phyloP scores from a whole-genome alignment of 371 early-diverging fungal species.

The Dinochytrium kinnereticum region DNA sequence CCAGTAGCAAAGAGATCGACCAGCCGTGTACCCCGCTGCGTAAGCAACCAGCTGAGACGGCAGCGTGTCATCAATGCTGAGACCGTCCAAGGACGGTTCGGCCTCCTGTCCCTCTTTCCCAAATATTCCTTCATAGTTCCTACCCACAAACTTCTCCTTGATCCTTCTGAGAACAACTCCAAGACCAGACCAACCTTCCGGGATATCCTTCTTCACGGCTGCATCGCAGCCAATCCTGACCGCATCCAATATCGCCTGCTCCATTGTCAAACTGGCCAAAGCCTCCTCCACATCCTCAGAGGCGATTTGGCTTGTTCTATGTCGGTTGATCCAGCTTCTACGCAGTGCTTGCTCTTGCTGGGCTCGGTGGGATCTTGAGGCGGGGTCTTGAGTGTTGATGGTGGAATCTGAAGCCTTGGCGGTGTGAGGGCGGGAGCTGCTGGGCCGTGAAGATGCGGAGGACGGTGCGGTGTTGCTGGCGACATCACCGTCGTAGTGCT shows the following conservation, averaged over 20 bases:
- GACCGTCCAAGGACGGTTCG: not conserved
- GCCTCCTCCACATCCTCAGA: not conserved
- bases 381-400: not conserved
- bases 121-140: conserved; percentile 15
- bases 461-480: no score
- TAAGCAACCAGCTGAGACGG: conserved; percentile 68
- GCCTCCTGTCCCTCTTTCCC: not conserved
- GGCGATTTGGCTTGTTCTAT: not conserved
- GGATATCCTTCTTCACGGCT: not conserved
- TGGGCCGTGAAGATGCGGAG: not conserved
- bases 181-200: not conserved
- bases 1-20: conserved; percentile 85
- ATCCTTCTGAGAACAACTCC: not conserved
- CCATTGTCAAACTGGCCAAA: not conserved
- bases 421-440: not conserved
- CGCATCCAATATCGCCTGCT: conserved; percentile 9
- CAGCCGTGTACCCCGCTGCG: conserved; percentile 84
- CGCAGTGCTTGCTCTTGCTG: not conserved
- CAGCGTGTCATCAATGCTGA: not conserved
- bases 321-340: not conserved
- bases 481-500: no score
- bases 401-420: not conserved
- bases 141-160: conserved; percentile 16
- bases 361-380: not conserved
- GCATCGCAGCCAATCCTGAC: conserved; percentile 9